Evolutionary conservation across 179 eudicot genomes (phyloP).

Genomic region (Monotropa hypopitys): DNA sequence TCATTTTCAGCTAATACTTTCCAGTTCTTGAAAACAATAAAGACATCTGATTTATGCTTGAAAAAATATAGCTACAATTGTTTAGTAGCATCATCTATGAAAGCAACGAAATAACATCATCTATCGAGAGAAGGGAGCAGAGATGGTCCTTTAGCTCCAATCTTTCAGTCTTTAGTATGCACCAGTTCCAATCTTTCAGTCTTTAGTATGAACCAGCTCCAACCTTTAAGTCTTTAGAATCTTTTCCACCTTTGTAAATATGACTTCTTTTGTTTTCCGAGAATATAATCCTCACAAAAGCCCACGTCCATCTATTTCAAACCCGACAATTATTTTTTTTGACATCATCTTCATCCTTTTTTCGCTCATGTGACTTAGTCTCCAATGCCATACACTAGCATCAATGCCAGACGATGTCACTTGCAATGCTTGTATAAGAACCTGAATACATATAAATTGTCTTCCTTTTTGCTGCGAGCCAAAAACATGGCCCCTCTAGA

Average conservation of each 20-base stretch:
- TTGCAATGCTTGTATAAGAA: not conserved
- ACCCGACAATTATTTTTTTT: not conserved
- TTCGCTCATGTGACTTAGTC: conserved; percentile 8
- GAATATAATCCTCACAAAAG: not conserved
- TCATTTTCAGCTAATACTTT: conserved; percentile 2
- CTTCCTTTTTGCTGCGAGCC: not conserved
- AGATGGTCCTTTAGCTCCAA: too few relatives aligned
- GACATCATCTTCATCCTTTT: conserved; percentile 9
- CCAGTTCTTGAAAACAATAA: not conserved
- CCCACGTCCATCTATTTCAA: not conserved
- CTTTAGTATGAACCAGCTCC: too few relatives aligned
- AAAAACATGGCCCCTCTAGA: not conserved
- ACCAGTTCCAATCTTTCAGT: too few relatives aligned
- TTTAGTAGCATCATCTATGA: too few relatives aligned
- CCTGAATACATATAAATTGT: not conserved
- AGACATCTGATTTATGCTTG: conserved; percentile 3
- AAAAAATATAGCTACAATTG: conserved; percentile 8
- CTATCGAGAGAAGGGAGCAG: too few relatives aligned
- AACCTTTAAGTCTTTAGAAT: too few relatives aligned
- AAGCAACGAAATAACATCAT: too few relatives aligned
- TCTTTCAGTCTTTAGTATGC: too few relatives aligned
- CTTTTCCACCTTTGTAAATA: not conserved
- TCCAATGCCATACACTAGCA: not conserved
- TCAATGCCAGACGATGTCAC: not conserved
- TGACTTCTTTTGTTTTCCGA: not conserved